Percentiles rank a stretch among this genome's conserved stretches.
These are phyloP conservation scores for Typha latifolia DNA, from an alignment of 176 grass and related monocot genomes.

Conservation along the genomic window DNA sequence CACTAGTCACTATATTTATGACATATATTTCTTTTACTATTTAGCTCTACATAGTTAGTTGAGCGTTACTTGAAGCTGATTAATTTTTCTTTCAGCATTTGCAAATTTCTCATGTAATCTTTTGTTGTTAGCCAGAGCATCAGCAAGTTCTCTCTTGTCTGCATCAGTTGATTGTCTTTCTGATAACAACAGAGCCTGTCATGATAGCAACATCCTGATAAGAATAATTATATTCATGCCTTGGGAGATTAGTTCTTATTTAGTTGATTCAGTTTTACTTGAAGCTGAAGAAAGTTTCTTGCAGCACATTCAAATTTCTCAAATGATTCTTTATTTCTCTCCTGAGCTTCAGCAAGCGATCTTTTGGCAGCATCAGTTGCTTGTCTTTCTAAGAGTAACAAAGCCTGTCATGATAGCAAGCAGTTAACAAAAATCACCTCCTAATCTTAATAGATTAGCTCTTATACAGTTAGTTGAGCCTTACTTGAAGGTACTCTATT, in stretches of 20 bases:
- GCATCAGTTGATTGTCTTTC: slow-evolving; percentile 17
- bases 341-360: slow-evolving; percentile 50
- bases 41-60: slow-evolving; percentile 2
- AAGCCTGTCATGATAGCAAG: slow-evolving; percentile 48
- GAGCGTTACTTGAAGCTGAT: slow-evolving; percentile 39
- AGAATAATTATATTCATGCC: too few relatives aligned
- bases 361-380: slow-evolving; percentile 47
- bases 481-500: slow-evolving; percentile 33
- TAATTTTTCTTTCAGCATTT: slow-evolving; percentile 42
- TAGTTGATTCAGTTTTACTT: too few relatives aligned
- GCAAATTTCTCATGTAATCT: slow-evolving; percentile 38
- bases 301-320: too few relatives aligned
- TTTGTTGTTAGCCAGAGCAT: slow-evolving; percentile 34
- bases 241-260: too few relatives aligned
- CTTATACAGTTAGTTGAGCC: slow-evolving; percentile 9
- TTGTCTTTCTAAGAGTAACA: slow-evolving; percentile 53
- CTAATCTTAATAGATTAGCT: neutral
- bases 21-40: slow-evolving; percentile 7
- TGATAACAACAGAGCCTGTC: neutral
- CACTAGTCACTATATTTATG: slow-evolving; percentile 1
- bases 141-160: slow-evolving; percentile 36
- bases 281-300: too few relatives aligned
- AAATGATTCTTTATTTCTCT: slow-evolving; percentile 50
- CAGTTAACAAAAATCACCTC: slow-evolving; percentile 10
- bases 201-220: too few relatives aligned